These are phyloP conservation scores for Solanum chacoense DNA, from an alignment of 305 asterid species.

Conservation along the genomic window DNA sequence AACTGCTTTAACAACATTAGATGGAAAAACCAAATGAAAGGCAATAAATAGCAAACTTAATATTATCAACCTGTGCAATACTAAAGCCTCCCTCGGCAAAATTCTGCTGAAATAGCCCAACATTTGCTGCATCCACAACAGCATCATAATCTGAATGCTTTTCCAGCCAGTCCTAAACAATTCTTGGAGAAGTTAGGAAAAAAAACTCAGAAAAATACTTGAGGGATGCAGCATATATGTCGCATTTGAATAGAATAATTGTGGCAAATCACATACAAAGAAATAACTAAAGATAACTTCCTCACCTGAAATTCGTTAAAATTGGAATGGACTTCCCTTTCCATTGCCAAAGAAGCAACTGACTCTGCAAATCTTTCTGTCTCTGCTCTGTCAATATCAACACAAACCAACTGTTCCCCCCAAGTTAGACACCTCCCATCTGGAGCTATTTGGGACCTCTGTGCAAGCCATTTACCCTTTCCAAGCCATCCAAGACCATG, in stretches of 20 bases:
- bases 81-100: conserved; percentile 89
- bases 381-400: conserved; percentile 61
- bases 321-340: conserved; percentile 58
- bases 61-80: conserved; percentile 53
- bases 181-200: not conserved
- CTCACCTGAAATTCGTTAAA: conserved; percentile 83
- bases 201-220: not conserved
- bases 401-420: conserved; percentile 55
- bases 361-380: conserved; percentile 69
- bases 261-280: not conserved
- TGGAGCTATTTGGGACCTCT: conserved; percentile 33
- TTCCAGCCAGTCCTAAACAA: conserved; percentile 74
- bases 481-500: conserved; percentile 96
- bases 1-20: not conserved
- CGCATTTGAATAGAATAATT: not conserved
- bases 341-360: conserved; percentile 74
- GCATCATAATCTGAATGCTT: conserved; percentile 58
- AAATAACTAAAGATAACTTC: not conserved
- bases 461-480: conserved; percentile 59
- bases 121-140: conserved; percentile 83
- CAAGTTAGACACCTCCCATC: conserved; percentile 58
- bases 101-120: conserved; percentile 86
- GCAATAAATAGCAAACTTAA: not conserved
- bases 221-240: not conserved
- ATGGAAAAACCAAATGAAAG: not conserved